Evolutionary conservation across 805 yeast species (phyloP).

Genomic region (Metschnikowia dekortorum): DNA sequence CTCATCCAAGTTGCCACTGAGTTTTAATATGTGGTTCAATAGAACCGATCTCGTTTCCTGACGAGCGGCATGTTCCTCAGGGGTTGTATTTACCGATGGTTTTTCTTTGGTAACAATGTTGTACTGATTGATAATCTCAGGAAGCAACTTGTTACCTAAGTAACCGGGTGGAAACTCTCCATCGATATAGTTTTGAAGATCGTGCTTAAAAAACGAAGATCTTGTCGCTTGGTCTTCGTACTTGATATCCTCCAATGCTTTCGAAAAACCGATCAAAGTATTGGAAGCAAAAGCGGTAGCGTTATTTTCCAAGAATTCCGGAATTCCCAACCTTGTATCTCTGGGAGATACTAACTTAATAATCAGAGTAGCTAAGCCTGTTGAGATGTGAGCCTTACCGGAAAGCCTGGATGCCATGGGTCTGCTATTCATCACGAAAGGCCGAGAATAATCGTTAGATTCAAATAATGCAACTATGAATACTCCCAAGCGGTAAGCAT

Average conservation of each 20-base stretch:
- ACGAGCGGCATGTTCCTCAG: slow-evolving; percentile 27
- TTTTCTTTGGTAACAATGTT: slow-evolving; percentile 24
- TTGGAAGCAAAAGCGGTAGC: slow-evolving; percentile 30
- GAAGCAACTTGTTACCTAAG: slow-evolving; percentile 60
- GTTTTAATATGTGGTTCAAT: slow-evolving; percentile 39
- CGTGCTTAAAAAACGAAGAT: slow-evolving; percentile 35
- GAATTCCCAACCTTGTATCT: slow-evolving; percentile 28
- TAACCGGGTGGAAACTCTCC: slow-evolving; percentile 46
- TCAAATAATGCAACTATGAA: slow-evolving; percentile 48
- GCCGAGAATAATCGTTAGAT: slow-evolving; percentile 10
- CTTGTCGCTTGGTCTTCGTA: slow-evolving; percentile 53
- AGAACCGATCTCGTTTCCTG: slow-evolving; percentile 37
- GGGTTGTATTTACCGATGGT: slow-evolving; percentile 23
- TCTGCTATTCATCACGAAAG: not conserved
- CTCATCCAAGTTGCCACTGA: slow-evolving; percentile 24
- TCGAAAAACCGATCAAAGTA: slow-evolving; percentile 48
- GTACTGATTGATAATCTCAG: slow-evolving; percentile 53
- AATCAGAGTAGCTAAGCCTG: slow-evolving; percentile 29
- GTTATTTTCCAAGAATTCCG: slow-evolving; percentile 25
- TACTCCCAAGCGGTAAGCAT: slow-evolving; percentile 60
- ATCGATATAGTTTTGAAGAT: slow-evolving; percentile 23
- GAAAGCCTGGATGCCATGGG: slow-evolving; percentile 3
- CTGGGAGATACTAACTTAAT: slow-evolving; percentile 35
- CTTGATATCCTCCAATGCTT: slow-evolving; percentile 52
- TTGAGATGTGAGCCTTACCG: slow-evolving; percentile 27